Conservation (phyloP, 164 flowering plant species). For the Vitis rupestris region DNA sequence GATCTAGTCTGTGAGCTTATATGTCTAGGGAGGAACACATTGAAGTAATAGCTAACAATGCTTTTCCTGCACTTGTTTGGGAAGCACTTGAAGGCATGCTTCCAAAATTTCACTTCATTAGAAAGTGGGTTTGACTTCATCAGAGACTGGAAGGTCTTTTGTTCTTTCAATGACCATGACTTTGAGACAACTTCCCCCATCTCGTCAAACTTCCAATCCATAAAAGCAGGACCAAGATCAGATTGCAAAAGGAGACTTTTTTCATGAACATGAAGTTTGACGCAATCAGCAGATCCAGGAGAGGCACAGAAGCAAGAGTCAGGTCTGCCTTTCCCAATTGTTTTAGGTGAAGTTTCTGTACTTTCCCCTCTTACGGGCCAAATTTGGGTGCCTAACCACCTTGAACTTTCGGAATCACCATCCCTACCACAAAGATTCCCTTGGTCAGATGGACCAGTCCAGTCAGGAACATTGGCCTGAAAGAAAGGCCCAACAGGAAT, state of each 20-base stretch:
- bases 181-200: constrained; percentile 54
- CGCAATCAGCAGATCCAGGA: constrained; percentile 36
- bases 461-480: constrained; percentile 48
- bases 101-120: constrained; percentile 12
- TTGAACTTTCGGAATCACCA: constrained; percentile 17
- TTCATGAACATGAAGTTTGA: constrained; percentile 30
- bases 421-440: background rate
- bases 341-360: background rate
- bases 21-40: constrained; percentile 31
- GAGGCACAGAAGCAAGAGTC: constrained; percentile 28
- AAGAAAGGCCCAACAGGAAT: constrained; percentile 46
- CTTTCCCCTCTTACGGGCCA: constrained; percentile 31
- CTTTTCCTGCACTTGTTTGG: constrained; percentile 19
- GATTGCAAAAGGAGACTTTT: constrained; percentile 22
- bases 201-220: constrained; percentile 44
- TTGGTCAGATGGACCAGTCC: constrained; percentile 16
- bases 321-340: constrained; percentile 33
- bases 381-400: constrained; percentile 39
- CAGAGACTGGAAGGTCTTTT: constrained; percentile 26
- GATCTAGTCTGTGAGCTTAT: constrained; percentile 19
- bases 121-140: constrained; percentile 23
- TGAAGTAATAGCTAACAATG: constrained; percentile 28
- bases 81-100: constrained; percentile 17
- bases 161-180: constrained; percentile 43
- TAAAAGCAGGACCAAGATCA: constrained; percentile 43